A percentile compares a stretch with the other conserved stretches of the same genome.
These are phyloP conservation scores for Syncephalastrum monosporum DNA, from an alignment of 371 early-diverging fungal species.

Conservation along the genomic window DNA sequence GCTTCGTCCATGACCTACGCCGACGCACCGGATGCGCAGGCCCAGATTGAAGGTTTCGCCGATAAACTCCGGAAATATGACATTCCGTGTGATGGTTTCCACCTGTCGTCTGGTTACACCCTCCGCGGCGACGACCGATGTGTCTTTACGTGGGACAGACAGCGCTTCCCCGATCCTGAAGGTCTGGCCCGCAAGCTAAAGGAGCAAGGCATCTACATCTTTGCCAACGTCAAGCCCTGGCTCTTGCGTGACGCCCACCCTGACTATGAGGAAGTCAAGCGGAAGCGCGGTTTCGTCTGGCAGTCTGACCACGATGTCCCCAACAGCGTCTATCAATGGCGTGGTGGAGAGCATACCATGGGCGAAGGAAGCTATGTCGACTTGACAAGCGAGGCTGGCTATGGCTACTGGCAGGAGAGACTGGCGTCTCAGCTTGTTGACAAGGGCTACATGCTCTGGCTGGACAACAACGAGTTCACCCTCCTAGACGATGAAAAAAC, in stretches of 20 bases:
- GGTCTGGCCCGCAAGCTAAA: conserved; percentile 32
- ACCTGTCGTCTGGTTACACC: conserved; percentile 64
- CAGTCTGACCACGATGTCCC: conserved; percentile 28
- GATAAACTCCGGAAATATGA: conserved; percentile 35
- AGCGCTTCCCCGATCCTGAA: conserved; percentile 50
- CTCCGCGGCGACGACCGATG: conserved; percentile 44
- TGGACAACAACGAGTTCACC: conserved; percentile 64
- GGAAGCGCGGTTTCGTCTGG: conserved; percentile 48
- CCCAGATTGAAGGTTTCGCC: conserved; percentile 42
- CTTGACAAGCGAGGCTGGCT: conserved; percentile 50
- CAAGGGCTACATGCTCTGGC: conserved; percentile 58
- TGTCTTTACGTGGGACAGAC: conserved; percentile 64
- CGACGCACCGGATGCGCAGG: conserved; percentile 56
- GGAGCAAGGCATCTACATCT: conserved; percentile 45
- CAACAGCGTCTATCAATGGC: conserved; percentile 47
- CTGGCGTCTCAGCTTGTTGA: conserved; percentile 42
- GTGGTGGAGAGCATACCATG: conserved; percentile 51
- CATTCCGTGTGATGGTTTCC: conserved; percentile 64
- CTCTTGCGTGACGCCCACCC: conserved; percentile 52
- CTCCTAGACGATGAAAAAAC: conserved; percentile 43
- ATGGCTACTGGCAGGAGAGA: conserved; percentile 52
- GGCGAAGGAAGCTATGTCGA: conserved; percentile 57
- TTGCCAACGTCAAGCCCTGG: conserved; percentile 71
- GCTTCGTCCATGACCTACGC: conserved; percentile 67
- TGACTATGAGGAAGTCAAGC: conserved; percentile 30